phyloP scores from a whole-genome alignment of 1,284 basidiomycete genomes.

The Rhodotorula sp. region DNA sequence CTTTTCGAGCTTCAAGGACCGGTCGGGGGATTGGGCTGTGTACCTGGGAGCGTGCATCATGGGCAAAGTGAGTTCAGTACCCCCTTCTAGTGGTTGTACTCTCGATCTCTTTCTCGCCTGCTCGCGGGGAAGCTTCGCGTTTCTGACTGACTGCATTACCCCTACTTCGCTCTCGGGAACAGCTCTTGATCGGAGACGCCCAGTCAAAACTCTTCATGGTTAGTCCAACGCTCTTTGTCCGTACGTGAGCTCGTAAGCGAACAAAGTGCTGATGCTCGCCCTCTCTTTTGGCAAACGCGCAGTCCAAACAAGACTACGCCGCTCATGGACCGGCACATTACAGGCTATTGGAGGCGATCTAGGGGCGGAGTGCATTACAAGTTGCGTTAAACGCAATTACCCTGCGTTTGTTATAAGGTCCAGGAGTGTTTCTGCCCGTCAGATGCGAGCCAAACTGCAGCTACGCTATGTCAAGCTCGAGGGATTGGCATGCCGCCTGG shows the following conservation, averaged over 20 bases:
- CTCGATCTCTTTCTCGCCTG: neutral
- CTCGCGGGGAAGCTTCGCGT: no score
- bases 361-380: no score
- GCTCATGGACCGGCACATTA: conserved; percentile 30
- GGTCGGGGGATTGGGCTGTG: conserved; percentile 57
- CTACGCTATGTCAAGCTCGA: no score
- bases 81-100: neutral
- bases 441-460: neutral
- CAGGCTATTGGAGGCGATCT: conserved; percentile 23
- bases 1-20: conserved; percentile 83
- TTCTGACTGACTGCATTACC: neutral
- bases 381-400: neutral
- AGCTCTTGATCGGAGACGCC: conserved; percentile 33
- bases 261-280: neutral
- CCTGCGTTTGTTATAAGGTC: no score
- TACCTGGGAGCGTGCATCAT: conserved; percentile 56
- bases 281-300: neutral
- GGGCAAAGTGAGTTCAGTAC: conserved; percentile 63
- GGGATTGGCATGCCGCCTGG: neutral
- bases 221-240: neutral
- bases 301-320: conserved; percentile 39
- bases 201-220: conserved; percentile 38
- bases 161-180: neutral
- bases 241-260: no score
- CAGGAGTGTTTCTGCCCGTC: no score